phyloP scores from a whole-genome alignment of 345 rosid genomes.

The Moricandia arvensis region DNA sequence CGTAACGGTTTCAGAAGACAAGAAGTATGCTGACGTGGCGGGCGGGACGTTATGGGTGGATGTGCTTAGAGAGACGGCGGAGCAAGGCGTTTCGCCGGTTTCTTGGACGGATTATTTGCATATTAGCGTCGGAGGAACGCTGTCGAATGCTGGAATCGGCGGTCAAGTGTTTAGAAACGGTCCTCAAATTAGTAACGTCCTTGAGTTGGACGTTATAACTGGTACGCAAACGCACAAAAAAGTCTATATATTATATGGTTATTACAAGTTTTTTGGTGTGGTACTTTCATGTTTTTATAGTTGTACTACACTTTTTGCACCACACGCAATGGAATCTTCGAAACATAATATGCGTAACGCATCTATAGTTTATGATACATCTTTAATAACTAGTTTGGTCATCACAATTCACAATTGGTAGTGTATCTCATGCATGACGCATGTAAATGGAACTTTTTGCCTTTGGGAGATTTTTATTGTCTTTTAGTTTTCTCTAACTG shows the following conservation, averaged over 20 bases:
- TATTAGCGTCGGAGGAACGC: constrained; percentile 87
- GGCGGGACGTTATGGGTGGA: constrained; percentile 83
- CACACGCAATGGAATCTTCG: constrained; percentile 25
- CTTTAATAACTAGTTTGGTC: neutral
- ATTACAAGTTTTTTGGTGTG: neutral
- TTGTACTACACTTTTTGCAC: constrained; percentile 16
- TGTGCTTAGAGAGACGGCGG: constrained; percentile 55
- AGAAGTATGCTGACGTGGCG: constrained; percentile 68
- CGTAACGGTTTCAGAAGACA: constrained; percentile 41
- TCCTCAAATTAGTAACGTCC: constrained; percentile 90
- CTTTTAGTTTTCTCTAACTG: neutral
- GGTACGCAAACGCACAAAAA: constrained; percentile 49
- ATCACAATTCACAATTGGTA: neutral
- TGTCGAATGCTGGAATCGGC: constrained; percentile 88
- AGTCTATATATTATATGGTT: neutral
- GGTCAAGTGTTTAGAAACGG: constrained; percentile 88
- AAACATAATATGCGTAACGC: constrained; percentile 27
- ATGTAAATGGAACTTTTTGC: constrained; percentile 8
- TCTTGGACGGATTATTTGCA: constrained; percentile 91
- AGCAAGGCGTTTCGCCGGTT: constrained; percentile 75
- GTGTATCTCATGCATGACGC: constrained; percentile 14
- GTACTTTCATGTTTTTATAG: constrained; percentile 10
- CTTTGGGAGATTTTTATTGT: neutral
- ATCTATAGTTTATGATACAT: neutral
- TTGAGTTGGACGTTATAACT: constrained; percentile 84